Evolutionary conservation across 1,284 basidiomycete species (phyloP), one percentile per base, ranked within the genome.

Genomic region (Cutaneotrichosporon arboriforme): DNA sequence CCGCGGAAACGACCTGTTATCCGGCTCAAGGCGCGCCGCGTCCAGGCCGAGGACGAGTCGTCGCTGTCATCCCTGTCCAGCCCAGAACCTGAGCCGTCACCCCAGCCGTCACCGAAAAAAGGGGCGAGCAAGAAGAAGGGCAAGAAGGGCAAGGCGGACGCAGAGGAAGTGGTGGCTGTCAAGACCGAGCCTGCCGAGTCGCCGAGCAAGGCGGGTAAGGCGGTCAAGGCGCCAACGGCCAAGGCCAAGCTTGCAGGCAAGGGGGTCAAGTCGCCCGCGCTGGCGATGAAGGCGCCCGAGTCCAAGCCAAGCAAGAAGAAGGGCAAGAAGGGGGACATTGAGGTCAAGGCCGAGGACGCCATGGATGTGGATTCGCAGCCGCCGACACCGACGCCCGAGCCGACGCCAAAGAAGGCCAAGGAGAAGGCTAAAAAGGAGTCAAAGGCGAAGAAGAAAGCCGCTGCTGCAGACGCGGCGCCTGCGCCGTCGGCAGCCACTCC

Each of bases 61-160:
- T 64, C 65, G n/a, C 36, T 67, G 18, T 67, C 66, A 5, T 63
- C 59, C 1, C 43, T 63, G 14, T 61, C 64, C 20, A 60, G 58
- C 38, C 50, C 51, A 18, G 47, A 43, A 31, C 55, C 46, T 33
- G 35, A 36, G 21, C 44, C 51, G 12, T 31, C 41, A 17, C 43
- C 43, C 4, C 26, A 23, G 21, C 33, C 39, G n/a, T 26, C 45
- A 14, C 22, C 55, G 18, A 58, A 60, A 49, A 52, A 18, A 22
- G 26, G 31, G n/a, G 15, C 48, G 23, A n/a, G 52, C 31, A 62
- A 58, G 51, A 55, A 52, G 34, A 51, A 40, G 26, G 42, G 49
- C 48, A 59, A 52, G 50, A 56, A 58, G 26, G 51, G 15, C 26
- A 31, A 31, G 26, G 26, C 10, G 7, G 26, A 31, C 7, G 26